These are phyloP conservation scores for Besnoitia besnoiti DNA, from an alignment of 169 alveolate genomes.

Conservation along the genomic window DNA sequence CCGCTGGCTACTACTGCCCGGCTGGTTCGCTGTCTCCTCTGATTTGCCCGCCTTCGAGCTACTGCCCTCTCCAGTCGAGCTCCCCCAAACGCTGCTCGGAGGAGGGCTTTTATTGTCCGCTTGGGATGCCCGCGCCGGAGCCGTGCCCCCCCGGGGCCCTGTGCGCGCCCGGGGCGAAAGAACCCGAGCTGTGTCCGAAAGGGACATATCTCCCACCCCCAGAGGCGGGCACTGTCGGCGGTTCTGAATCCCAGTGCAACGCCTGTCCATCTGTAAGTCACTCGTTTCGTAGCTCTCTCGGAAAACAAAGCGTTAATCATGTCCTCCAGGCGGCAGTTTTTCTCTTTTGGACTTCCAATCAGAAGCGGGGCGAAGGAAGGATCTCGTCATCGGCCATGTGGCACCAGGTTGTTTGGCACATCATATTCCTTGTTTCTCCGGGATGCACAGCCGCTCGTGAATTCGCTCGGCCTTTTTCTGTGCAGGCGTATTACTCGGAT, in stretches of 20 bases:
- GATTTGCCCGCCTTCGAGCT: conserved; percentile 53
- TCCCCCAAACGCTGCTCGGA: not conserved
- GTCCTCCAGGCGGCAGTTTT: conserved; percentile 77
- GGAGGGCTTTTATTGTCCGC: conserved; percentile 62
- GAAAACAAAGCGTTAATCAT: no score
- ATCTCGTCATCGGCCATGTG: not conserved
- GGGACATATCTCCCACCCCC: conserved; percentile 73
- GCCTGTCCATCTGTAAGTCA: not conserved
- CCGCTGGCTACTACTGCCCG: conserved; percentile 80
- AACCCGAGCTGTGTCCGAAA: conserved; percentile 77
- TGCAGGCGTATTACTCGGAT: conserved; percentile 49
- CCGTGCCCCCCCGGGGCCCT: conserved; percentile 71
- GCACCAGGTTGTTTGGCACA: no score
- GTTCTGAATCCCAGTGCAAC: not conserved
- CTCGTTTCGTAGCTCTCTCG: not conserved
- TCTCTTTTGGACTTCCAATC: not conserved
- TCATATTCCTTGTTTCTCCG: no score
- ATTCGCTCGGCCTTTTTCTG: not conserved
- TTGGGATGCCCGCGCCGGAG: conserved; percentile 55
- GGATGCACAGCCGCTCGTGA: no score
- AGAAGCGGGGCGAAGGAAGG: not conserved
- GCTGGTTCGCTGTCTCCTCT: conserved; percentile 47
- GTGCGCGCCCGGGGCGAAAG: conserved; percentile 74
- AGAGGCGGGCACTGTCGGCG: not conserved
- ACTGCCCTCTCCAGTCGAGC: conserved; percentile 52